Base-by-base conservation (phyloP, 345 rosid species). In the Salix arbutifolia region DNA sequence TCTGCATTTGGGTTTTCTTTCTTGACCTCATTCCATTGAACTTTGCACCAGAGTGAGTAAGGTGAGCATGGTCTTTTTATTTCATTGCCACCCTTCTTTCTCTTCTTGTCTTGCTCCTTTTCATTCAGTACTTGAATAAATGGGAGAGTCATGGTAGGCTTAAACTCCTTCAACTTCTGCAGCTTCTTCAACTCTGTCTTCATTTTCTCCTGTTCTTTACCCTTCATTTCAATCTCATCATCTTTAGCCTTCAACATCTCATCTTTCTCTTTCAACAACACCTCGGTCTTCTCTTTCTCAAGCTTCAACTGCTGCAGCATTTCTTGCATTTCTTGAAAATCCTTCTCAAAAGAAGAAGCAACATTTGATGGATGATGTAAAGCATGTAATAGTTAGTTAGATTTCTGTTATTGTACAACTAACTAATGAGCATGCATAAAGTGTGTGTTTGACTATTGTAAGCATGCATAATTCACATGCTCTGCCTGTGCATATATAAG, bases 111-210 rank as follows among this genome's bases (percentile, higher is more conserved):
- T 62, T 88, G 89, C 53, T 89, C 90, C 58, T 85, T 84, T 58
- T 90, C 91, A 37, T 74, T 78, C 81, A 74, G 30, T 42, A 86
- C 79, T 66, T 89, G 97, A 76, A 77, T 82, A 16, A 84, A 73
- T 0, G 91, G 87, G 23, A 92, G 88, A 64, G 72, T 75, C 98
- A 90, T 80, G 35, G 75, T 86, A 65, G 97, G 98, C 74, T 86
- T 94, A 52, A 92, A 94, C 60, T 92, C 97, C 89, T 91, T 94
- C 82, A 92, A 73, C 76, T 92, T 94, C 82, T 94, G 95, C 53
- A 94, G 72, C 60, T 90, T 94, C 84, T 91, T 94, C 69, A 92
- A 67, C 87, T 92, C 98, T 60, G 31, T 67, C 83, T 89, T 91
- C 48, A 92, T 85, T 67, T 90, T 92, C 86, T 89, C 93, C 52